Evolutionary conservation across 768 basidiomycete genomes (phyloP).

Genomic region (Tylopilus vinaceipallidus): DNA sequence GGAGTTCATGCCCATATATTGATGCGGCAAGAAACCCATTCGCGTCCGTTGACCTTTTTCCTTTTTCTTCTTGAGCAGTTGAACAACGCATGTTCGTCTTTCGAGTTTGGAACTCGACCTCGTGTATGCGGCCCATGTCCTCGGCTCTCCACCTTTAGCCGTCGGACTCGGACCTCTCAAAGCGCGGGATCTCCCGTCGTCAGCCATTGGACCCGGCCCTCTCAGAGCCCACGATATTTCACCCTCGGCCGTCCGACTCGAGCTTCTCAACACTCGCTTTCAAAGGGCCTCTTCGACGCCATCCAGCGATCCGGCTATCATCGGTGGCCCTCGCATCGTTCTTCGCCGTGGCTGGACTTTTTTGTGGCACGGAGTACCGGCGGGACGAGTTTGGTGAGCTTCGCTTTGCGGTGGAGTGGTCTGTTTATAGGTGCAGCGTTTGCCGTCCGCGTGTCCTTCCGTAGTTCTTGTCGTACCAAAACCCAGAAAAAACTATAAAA

Average conservation of each 20-base stretch:
- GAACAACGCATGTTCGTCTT: slow-evolving; percentile 9
- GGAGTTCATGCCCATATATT: slow-evolving; percentile 4
- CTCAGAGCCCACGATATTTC: too few relatives aligned
- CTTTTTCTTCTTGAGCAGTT: background rate
- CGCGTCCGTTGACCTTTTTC: slow-evolving; percentile 4
- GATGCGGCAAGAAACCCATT: slow-evolving; percentile 9
- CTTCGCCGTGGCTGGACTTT: background rate
- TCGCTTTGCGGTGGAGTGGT: slow-evolving; percentile 5
- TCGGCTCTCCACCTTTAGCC: background rate
- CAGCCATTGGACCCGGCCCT: too few relatives aligned
- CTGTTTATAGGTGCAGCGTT: slow-evolving; percentile 5
- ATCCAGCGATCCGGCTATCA: too few relatives aligned
- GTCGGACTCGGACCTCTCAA: background rate
- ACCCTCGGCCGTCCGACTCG: too few relatives aligned
- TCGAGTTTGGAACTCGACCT: slow-evolving; percentile 10
- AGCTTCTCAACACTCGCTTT: too few relatives aligned
- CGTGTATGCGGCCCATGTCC: slow-evolving; percentile 5
- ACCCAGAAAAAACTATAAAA: slow-evolving; percentile 8
- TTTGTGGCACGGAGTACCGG: background rate
- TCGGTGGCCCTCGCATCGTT: background rate
- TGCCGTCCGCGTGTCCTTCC: slow-evolving; percentile 4
- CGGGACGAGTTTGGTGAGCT: slow-evolving; percentile 1
- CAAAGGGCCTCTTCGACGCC: too few relatives aligned
- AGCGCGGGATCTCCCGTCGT: background rate
- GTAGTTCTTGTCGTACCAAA: slow-evolving; percentile 10